Evolutionary conservation across 2,329 filamentous ascomycete genomes (phyloP), one percentile per base, ranked within the genome.

Genomic region (Uncinocarpus reesii): DNA sequence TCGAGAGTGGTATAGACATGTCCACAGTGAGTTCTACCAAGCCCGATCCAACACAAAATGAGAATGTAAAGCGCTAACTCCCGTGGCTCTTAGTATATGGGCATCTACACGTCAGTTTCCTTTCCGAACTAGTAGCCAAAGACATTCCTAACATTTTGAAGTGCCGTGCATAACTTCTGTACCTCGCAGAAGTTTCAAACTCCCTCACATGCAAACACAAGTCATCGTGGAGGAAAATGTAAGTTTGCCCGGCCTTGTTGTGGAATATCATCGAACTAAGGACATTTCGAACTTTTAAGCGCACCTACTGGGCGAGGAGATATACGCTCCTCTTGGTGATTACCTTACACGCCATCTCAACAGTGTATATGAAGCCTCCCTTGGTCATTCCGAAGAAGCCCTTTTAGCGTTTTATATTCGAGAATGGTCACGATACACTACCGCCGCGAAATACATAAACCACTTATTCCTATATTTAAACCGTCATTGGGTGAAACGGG

Each of bases 111-210:
- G 83, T 87, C 64, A 57, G 70, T 66, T 49, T 11, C 45, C 28
- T 41, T 35, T 35, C 20, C 24, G 15, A 58, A 29, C 29, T 3
- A 18, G 23, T 1, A 18, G 3, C 26, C 2, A 29, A 1, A 15
- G 2, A 4, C 18, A 7, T 8, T 24, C 13, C 40, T 54, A 43
- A 54, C 20, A 23, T 16, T 7, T 46, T 48, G 48, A 64, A 89
- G 77, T 46, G 88, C 89, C 52, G 92, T 98, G 42, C 92, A 98
- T 71, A 95, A 98, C 72, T 98, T 98, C 68, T 98, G 92, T 67
- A 98, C 92, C 49, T 95, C 92, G 20, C 92, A 96, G 67, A 96
- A 96, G 66, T 87, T 78, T 45, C 69, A 68, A 11, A 64, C 62
- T 20, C 53, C 64, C 74, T 29, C 71, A 69, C 26, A 77, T 78